Evolutionary conservation across 176 grass and related monocot genomes (phyloP).

Genomic region (Carex myosuroides): DNA sequence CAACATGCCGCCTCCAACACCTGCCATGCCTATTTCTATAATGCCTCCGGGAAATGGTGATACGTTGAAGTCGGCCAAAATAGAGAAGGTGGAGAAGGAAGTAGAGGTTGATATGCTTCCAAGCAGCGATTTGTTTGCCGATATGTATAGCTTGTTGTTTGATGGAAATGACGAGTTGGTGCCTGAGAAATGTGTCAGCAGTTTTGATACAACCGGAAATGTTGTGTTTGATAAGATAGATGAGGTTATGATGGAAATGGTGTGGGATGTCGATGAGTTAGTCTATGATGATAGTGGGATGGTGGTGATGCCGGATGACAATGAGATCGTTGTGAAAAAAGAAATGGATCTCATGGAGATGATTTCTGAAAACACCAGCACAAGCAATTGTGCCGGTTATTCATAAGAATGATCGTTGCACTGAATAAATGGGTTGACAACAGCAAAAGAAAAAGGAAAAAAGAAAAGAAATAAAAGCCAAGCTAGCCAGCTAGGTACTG

Average conservation of each 20-base stretch:
- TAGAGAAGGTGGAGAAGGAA: background rate
- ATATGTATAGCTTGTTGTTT: constrained; percentile 40
- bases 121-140: constrained; percentile 29
- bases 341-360: constrained; percentile 62
- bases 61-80: background rate
- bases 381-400: background rate
- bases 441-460: background rate
- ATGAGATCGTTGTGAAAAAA: constrained; percentile 32
- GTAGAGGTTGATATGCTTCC: constrained; percentile 26
- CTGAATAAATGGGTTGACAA: background rate
- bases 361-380: constrained; percentile 25
- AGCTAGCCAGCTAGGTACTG: too few species aligned
- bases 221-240: constrained; percentile 20
- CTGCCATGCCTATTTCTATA: background rate
- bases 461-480: background rate
- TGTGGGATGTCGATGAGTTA: constrained; percentile 32
- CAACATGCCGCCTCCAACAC: background rate
- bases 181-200: background rate
- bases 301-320: background rate
- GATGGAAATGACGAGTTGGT: constrained; percentile 24
- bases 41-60: background rate
- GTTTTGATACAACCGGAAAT: constrained; percentile 1
- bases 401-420: background rate
- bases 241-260: constrained; percentile 44
- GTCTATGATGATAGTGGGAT: background rate